Base-by-base conservation (phyloP, 176 grass and related monocot species). In the Luzula sylvatica region DNA sequence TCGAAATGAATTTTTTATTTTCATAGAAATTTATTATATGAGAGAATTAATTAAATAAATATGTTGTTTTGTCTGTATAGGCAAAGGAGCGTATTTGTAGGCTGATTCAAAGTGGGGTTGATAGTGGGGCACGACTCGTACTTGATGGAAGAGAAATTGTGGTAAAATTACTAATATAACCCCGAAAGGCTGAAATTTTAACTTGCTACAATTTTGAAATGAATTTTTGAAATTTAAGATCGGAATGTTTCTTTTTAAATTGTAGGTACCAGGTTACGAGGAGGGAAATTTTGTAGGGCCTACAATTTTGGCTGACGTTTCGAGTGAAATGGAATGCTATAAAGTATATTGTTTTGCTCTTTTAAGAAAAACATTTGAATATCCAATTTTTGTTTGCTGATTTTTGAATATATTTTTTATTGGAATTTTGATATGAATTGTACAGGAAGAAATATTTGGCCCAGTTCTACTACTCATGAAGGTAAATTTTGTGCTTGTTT, bases 41-140 rank as follows among this genome's bases (percentile, higher is more conserved):
- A 8, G 41, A 49, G 15, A 48, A 11, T 41, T 23, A 27, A 16
- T 45, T 27, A 32, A 29, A 25, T 18, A 3, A 50, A 12, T 38
- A 26, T 12, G 20, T 38, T 70, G 48, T 50, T 46, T 40, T 18
- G 46, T 57, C 22, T 65, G 27, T 49, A 26, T 30, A 96, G 90
- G 90, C 90, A 1, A 96, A 96, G 77, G 81, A 89, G 26, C 84
- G 84, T 28, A 96, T 96, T 65, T 86, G 80, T 78, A 96, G 83
- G 35, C 68, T 96, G 74, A 80, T 96, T 39, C 84, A 96, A 89
- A 86, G 71, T 58, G 90, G 90, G 19, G 65, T 53, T 61, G 84
- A 82, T 21, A 82, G 15, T 54, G 81, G 81, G 29, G 84, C 80
- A 21, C 78, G 90, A 53, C 53, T 96, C 54, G 56, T 96, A 47